phyloP scores from a whole-genome alignment of 2,329 filamentous ascomycete species.

The Apiospora arundinis region DNA sequence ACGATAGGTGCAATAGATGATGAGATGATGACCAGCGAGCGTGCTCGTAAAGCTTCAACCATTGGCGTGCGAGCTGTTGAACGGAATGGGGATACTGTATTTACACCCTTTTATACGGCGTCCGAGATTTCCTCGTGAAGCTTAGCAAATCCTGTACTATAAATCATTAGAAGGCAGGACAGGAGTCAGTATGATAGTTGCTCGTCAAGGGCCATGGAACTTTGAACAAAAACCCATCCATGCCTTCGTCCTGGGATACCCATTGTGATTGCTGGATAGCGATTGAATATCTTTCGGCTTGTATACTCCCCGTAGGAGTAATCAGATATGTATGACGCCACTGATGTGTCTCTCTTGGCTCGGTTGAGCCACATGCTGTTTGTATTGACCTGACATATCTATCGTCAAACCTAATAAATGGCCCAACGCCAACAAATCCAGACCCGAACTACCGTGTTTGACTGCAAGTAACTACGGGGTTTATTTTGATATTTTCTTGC shows the following conservation, averaged over 20 bases:
- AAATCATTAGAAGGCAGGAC: slow-evolving; percentile 25
- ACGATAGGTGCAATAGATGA: neutral
- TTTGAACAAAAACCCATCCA: neutral
- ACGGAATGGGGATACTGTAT: slow-evolving; percentile 15
- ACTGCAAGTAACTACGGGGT: neutral
- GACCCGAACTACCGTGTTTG: neutral
- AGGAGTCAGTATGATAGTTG: slow-evolving; percentile 23
- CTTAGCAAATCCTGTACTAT: slow-evolving; percentile 26
- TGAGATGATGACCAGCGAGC: slow-evolving; percentile 10
- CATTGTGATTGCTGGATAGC: neutral
- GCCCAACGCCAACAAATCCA: too few relatives aligned
- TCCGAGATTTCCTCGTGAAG: slow-evolving; percentile 23
- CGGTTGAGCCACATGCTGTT: neutral
- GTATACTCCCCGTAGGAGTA: neutral
- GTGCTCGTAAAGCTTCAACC: neutral
- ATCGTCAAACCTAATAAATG: too few relatives aligned
- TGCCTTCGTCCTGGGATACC: neutral
- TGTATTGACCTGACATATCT: neutral
- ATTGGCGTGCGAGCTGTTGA: slow-evolving; percentile 2
- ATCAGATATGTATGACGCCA: neutral
- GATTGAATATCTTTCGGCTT: neutral
- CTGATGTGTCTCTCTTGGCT: neutral
- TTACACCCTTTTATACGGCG: slow-evolving; percentile 16
- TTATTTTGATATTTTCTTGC: neutral
- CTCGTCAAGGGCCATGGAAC: slow-evolving; percentile 5